A percentile compares a stretch with the other conserved stretches of the same genome.
Conservation (phyloP, 352 stramenopile species). For the Phytophthora idaei region DNA sequence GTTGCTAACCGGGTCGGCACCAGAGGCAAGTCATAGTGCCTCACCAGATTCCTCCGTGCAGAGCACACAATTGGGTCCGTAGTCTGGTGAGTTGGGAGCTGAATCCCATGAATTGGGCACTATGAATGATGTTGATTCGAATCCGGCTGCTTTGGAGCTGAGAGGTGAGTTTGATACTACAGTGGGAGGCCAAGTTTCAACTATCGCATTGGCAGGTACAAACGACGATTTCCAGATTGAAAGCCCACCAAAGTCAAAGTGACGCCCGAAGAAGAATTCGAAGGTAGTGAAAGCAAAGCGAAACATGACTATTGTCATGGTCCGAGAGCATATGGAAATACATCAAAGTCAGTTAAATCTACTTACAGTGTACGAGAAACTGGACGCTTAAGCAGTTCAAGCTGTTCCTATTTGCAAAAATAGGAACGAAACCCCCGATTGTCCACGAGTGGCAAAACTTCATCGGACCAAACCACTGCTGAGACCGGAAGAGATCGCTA, state of each 20-base stretch:
- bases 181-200: too few relatives aligned
- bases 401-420: background rate
- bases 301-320: conserved; percentile 4
- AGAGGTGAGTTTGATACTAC: too few relatives aligned
- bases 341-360: conserved; percentile 6
- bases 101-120: too few relatives aligned
- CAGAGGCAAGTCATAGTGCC: too few relatives aligned
- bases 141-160: too few relatives aligned
- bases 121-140: too few relatives aligned
- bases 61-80: too few relatives aligned
- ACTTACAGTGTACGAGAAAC: background rate
- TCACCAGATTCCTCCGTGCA: too few relatives aligned
- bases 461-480: conserved; percentile 3
- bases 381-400: conserved; percentile 5
- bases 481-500: background rate
- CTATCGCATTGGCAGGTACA: background rate
- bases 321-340: conserved; percentile 8
- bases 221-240: background rate
- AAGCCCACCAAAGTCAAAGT: background rate
- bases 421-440: conserved; percentile 2
- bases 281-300: conserved; percentile 15
- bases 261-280: conserved; percentile 10
- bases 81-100: too few relatives aligned
- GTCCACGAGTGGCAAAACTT: background rate
- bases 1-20: too few relatives aligned